Evolutionary conservation across 139 green algal species (phyloP), one percentile per base, ranked within the genome.

Genomic region (Ettlia oleoabundans): DNA sequence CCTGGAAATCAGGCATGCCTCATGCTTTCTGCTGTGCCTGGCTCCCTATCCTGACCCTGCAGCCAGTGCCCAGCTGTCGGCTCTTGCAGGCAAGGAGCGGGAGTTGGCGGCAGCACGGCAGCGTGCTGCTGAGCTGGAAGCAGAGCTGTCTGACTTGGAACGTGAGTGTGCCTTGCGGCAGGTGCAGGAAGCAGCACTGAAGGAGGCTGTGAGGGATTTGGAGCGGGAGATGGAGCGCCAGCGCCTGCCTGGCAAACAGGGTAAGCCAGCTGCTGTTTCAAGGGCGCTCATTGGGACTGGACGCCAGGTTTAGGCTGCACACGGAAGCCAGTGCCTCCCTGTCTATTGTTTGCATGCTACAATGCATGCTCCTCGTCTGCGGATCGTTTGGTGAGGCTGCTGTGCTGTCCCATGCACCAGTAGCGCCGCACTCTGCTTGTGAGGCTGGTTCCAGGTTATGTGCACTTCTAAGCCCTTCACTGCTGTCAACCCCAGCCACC

Each of bases 151-250:
- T n/a, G 89, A 92, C 33, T 47, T 92, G 52, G 82, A 90, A 64
- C 82, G 62, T 41, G 89, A 92, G 72, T 70, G 88, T 32, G 58
- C 67, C 19, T 82, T 92, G 41, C 82, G 80, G n/a, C 79, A 89
- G 65, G 74, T 77, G 52, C 89, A 92, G 78, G 89, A 89, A 26
- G 30, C 42, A 8, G 89, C 86, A 24, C 84, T 92, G 33, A 92
- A 92, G 71, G 86, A 92, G 80, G 78, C 86, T 28, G 72, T 91
- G 68, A 68, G 88, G 32, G 89, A 92, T 10, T 30, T 88, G 51
- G 67, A 92, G 80, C 42, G 89, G 22, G 84, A 90, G 73, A 64
- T 76, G 21, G 69, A 77, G 58, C 84, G 89, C 5, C 66, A 78
- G 47, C 78, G 84, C 66, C 72, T 92, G 76, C 47, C 84, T 10